phyloP scores from a whole-genome alignment of 2,329 filamentous ascomycete species.

The Diaporthe sp. region DNA sequence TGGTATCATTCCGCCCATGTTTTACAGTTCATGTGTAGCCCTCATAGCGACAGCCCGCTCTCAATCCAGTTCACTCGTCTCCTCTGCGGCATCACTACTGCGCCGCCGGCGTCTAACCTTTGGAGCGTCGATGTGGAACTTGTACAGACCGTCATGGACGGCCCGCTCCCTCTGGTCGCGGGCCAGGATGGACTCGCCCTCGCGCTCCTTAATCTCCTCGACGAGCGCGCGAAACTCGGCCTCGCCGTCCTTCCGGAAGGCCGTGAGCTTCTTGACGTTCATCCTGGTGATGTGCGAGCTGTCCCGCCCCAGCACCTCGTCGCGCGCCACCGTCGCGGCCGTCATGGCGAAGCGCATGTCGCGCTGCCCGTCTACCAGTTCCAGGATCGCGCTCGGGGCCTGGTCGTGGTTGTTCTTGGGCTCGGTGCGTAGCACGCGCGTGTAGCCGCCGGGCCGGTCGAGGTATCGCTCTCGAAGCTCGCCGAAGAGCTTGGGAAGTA shows the following conservation, averaged over 20 bases:
- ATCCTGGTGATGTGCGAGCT: conserved; percentile 77
- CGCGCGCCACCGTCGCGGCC: conserved; percentile 81
- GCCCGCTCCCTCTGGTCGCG: conserved; percentile 15
- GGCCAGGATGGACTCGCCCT: conserved; percentile 13
- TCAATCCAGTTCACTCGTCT: not conserved
- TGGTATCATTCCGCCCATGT: not conserved
- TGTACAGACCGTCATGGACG: conserved; percentile 42
- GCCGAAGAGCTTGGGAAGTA: conserved; percentile 89
- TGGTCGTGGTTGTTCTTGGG: conserved; percentile 91
- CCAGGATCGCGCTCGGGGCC: conserved; percentile 88
- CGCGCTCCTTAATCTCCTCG: conserved; percentile 49
- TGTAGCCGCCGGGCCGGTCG: conserved; percentile 88
- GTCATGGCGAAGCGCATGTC: conserved; percentile 97
- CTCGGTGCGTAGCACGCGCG: conserved; percentile 91
- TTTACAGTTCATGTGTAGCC: conserved; percentile 7
- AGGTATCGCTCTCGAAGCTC: conserved; percentile 83
- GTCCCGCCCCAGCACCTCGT: conserved; percentile 63
- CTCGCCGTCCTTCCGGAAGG: conserved; percentile 75
- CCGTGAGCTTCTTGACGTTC: conserved; percentile 87
- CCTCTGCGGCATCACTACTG: conserved; percentile 11
- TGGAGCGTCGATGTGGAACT: conserved; percentile 41
- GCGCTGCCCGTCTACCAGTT: conserved; percentile 92
- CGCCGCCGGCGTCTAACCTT: conserved; percentile 41
- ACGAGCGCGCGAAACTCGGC: conserved; percentile 75
- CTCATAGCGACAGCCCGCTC: not conserved